These are phyloP conservation scores for Diaporthe sp. DNA, from an alignment of 2,329 filamentous ascomycete genomes.

Conservation along the genomic window DNA sequence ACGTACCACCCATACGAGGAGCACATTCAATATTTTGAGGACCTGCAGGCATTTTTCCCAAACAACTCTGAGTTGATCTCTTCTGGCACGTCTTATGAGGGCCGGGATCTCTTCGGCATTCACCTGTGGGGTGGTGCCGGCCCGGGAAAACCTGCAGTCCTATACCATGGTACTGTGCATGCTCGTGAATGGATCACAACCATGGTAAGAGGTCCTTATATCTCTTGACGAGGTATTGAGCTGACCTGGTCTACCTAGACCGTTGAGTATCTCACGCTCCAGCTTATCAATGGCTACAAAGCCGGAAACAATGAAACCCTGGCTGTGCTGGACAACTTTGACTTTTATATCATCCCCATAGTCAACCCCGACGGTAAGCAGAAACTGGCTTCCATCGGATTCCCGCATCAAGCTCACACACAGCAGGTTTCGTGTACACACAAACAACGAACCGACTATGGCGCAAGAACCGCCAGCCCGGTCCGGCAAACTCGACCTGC, in stretches of 20 bases:
- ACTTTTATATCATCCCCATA: conserved; percentile 75
- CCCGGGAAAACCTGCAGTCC: conserved; percentile 10
- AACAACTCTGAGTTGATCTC: conserved; percentile 12
- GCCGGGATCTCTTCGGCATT: conserved; percentile 10
- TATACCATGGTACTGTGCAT: conserved; percentile 61
- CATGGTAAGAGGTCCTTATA: conserved; percentile 63
- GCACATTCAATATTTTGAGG: conserved; percentile 8
- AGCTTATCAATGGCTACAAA: conserved; percentile 17
- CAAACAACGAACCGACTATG: conserved; percentile 70
- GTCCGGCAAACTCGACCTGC: conserved; percentile 51
- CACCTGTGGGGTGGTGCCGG: conserved; percentile 5
- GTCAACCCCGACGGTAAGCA: conserved; percentile 70
- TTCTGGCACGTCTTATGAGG: conserved; percentile 7
- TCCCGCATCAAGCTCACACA: background rate
- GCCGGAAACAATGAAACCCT: background rate
- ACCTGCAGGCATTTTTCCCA: background rate
- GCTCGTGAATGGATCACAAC: conserved; percentile 72
- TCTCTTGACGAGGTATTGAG: conserved; percentile 60
- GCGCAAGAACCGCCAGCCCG: conserved; percentile 68
- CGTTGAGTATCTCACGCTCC: conserved; percentile 12
- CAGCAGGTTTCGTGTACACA: conserved; percentile 66
- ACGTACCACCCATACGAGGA: conserved; percentile 8
- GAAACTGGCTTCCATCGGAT: background rate
- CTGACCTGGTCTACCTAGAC: conserved; percentile 39
- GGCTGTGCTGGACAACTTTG: conserved; percentile 68